Base-by-base conservation (phyloP, 1,284 basidiomycete genomes). In the Neotropicomus parvogracilis region DNA sequence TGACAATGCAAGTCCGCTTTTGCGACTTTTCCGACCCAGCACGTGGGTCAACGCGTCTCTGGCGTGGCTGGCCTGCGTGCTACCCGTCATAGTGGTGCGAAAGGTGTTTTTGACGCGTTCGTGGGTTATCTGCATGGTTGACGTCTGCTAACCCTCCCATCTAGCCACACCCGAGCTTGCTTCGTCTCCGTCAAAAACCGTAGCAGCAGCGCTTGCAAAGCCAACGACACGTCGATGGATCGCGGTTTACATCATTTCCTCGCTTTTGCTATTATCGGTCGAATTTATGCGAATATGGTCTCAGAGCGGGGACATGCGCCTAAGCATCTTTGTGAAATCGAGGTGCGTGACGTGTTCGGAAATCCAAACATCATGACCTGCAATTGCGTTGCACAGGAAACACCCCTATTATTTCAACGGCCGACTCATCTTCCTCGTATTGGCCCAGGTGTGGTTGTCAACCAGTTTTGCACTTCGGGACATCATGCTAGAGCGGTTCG, bases 361-460 rank as follows among this genome's bases (percentile, higher is more conserved):
- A 31, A 19, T 9, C 27, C 24, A 17, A 24, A 19, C 12, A 14
- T 13, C 1, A 34, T 28, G 37, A n/a, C 26, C 20, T 43, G 44
- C 26, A 40, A 17, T 19, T 8, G 16, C 11, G 19, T 36, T 19
- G 11, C 20, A 37, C 53, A 87, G 85, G 59, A 85, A 83, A 62
- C 81, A 87, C 54, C 82, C 83, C 2, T 77, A 79, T 56, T 82
- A 85, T 60, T 69, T 88, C 34, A 85, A 85, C 48, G 82, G 82
- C 0, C 76, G 78, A 16, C 66, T 83, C 4, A 52, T 86, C 14
- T 85, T 83, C 59, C 59, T 86, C 3, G 40, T 80, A 16, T 55
- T 77, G 29, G 73, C 79, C 0, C 84, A 87, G 56, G 12, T 74
- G 1, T 66, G 66, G 34, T 56, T 75, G 3, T 76, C 78, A 0